These are phyloP conservation scores for Dunaliella sp. DNA, from an alignment of 139 green algal genomes.

Conservation along the genomic window DNA sequence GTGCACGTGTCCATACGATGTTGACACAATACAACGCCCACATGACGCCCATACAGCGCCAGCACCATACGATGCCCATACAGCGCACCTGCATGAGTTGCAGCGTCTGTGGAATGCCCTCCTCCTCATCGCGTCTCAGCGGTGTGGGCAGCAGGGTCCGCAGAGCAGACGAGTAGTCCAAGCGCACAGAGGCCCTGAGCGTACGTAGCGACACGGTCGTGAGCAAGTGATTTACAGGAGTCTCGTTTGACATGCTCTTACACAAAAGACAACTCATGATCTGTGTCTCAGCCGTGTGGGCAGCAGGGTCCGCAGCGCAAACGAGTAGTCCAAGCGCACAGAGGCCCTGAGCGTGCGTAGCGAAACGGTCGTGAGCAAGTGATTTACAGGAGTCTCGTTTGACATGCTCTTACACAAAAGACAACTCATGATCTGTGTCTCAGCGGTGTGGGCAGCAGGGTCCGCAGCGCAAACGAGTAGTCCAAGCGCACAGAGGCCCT, in stretches of 20 bases:
- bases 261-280: no score
- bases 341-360: not conserved
- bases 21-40: no score
- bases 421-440: no score
- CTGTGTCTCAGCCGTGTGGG: constrained; percentile 41
- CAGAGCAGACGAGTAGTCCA: constrained; percentile 79
- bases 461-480: constrained; percentile 74
- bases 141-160: constrained; percentile 54
- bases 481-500: constrained; percentile 58
- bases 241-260: no score
- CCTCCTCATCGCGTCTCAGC: constrained; percentile 56
- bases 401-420: no score
- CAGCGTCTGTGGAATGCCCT: constrained; percentile 61
- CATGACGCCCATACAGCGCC: no score
- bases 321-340: constrained; percentile 80
- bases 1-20: no score
- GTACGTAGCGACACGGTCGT: not conserved
- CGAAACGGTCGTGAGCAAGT: not conserved
- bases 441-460: constrained; percentile 57
- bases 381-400: no score
- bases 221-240: no score
- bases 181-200: constrained; percentile 45
- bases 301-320: constrained; percentile 61
- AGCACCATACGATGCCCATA: no score
- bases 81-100: constrained; percentile 46